These are phyloP conservation scores for Fusarium duplospermum DNA, from an alignment of 2,329 filamentous ascomycete species.

Conservation along the genomic window DNA sequence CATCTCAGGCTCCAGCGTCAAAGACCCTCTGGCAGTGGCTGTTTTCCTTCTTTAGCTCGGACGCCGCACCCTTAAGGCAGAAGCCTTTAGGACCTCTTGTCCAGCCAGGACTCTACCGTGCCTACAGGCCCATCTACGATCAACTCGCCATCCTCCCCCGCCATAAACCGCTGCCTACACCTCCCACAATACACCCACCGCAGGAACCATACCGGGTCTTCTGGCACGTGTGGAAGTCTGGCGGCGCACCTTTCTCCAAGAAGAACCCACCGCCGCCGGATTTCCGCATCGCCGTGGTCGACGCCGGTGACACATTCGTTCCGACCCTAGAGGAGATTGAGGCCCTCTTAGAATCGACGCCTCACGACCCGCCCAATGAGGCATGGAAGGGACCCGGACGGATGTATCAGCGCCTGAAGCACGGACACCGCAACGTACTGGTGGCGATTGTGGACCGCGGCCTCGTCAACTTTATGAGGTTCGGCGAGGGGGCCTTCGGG, in stretches of 20 bases:
- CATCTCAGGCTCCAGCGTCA: conserved; percentile 29
- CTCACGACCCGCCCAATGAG: conserved; percentile 69
- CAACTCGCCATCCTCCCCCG: conserved; percentile 79
- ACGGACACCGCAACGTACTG: conserved; percentile 85
- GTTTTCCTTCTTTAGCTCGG: conserved; percentile 57
- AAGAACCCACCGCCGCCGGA: conserved; percentile 81
- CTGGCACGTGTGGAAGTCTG: conserved; percentile 83
- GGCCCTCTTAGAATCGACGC: conserved; percentile 78
- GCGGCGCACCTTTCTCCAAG: conserved; percentile 76
- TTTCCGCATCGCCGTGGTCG: conserved; percentile 85
- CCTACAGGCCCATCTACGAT: conserved; percentile 78
- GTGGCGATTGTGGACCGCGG: conserved; percentile 92
- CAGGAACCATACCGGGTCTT: conserved; percentile 75
- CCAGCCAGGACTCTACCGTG: conserved; percentile 72
- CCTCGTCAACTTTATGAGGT: conserved; percentile 85
- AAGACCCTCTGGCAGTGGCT: conserved; percentile 65
- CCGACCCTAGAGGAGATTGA: conserved; percentile 80
- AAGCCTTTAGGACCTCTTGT: conserved; percentile 67
- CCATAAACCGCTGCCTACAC: conserved; percentile 65
- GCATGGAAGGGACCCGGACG: conserved; percentile 55
- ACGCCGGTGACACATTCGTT: conserved; percentile 76
- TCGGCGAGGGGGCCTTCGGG: conserved; percentile 84
- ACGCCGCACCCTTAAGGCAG: conserved; percentile 38
- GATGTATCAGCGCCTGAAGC: conserved; percentile 82
- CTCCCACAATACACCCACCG: conserved; percentile 42